Evolutionary conservation across 768 basidiomycete genomes (phyloP).

Genomic region (Psilocybe cyanescens): DNA sequence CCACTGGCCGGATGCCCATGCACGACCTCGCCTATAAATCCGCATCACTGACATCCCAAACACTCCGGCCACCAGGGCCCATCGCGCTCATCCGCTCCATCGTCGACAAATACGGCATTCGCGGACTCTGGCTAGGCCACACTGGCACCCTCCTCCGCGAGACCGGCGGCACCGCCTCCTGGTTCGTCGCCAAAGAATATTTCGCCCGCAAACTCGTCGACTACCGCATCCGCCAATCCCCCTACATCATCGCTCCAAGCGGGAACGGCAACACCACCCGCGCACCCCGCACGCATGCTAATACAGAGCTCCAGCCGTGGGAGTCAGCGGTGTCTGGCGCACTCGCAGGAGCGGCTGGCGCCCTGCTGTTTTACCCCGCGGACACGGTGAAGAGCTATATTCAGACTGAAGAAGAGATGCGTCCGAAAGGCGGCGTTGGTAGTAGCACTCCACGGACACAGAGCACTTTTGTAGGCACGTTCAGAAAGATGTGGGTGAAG

Average conservation of each 20-base stretch:
- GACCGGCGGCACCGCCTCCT: slow-evolving; percentile 87
- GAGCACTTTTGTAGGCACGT: slow-evolving; percentile 58
- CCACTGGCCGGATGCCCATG: slow-evolving; percentile 9
- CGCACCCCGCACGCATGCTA: slow-evolving; percentile 33
- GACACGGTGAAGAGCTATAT: slow-evolving; percentile 95
- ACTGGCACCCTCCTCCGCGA: slow-evolving; percentile 93
- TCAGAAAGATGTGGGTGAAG: slow-evolving; percentile 68
- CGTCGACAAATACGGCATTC: slow-evolving; percentile 68
- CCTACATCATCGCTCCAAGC: slow-evolving; percentile 12
- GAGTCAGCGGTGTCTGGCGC: slow-evolving; percentile 90
- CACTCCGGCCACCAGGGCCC: slow-evolving; percentile 66
- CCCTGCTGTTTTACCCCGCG: slow-evolving; percentile 90
- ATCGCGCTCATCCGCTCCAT: slow-evolving; percentile 66
- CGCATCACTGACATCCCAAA: slow-evolving; percentile 20
- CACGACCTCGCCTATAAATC: slow-evolving; percentile 19
- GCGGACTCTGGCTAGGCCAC: slow-evolving; percentile 96
- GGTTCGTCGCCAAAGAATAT: slow-evolving; percentile 90
- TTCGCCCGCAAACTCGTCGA: slow-evolving; percentile 64
- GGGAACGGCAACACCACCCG: slow-evolving; percentile 9
- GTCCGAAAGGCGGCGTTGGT: slow-evolving; percentile 36
- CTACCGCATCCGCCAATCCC: slow-evolving; percentile 39
- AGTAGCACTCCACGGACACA: slow-evolving; percentile 18
- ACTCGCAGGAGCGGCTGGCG: slow-evolving; percentile 83
- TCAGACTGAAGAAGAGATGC: slow-evolving; percentile 91
- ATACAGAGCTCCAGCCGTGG: slow-evolving; percentile 62